Base-by-base conservation (phyloP, 2,329 filamentous ascomycete genomes). In the Aspergillus japonicus region DNA sequence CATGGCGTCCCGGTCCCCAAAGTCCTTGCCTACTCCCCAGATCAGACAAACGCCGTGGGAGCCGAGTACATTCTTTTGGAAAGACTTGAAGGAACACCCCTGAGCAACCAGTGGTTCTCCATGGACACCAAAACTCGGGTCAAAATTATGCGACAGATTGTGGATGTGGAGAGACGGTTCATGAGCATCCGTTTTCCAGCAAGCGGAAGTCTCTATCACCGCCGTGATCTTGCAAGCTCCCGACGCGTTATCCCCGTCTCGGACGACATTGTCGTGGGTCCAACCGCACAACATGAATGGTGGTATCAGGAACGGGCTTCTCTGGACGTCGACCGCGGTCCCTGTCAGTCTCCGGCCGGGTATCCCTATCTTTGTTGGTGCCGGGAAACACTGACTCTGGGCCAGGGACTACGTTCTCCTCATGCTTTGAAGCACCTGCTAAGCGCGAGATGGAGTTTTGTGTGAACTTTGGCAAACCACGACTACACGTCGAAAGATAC, bases 51-150 rank as follows among this genome's bases (percentile, higher is more conserved):
- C 54, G 23, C 71, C 56, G 75, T 76, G 55, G 72, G 75, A 0
- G 70, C 72, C 2, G 75, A 78, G 66, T 78, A 75, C 29, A 66
- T 80, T 21, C 65, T 79, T 5, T 70, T 78, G 62, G 75, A 77
- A 60, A 69, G 67, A 39, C 39, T 74, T 23, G 63, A 63, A 23
- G 77, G 77, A 16, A 63, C 24, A 8, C 67, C 69, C 10, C 58
- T 77, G n/a, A 72, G 71, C 24, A 68, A 71, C 31, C 62, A 65
- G 24, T 77, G 73, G 75, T 73, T 69, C 48, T 56, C 62, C 6
- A 67, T 69, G 59, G 56, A 67, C 51, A 67, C 53, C n/a, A 68
- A 69, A 57, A 56, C 56, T 5, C 50, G 62, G 16, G 60, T 65
- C 10, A 69, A 66, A 48, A 33, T 69, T 24, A 67, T 70, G 53